phyloP scores from a whole-genome alignment of 345 rosid genomes.

The Hibiscus mutabilis region DNA sequence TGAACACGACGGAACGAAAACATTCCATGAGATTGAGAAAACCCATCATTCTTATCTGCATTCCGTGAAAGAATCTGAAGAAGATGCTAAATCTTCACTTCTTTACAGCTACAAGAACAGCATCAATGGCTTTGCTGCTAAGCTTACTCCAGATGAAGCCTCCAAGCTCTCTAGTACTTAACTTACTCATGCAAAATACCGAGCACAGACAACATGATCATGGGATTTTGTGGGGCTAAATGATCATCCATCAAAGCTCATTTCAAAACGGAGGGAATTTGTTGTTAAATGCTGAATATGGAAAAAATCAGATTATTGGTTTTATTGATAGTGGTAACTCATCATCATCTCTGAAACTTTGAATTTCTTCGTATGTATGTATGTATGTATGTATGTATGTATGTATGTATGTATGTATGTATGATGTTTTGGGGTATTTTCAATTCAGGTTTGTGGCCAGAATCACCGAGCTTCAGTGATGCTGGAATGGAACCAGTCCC shows the following conservation, averaged over 20 bases:
- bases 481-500: constrained; percentile 75
- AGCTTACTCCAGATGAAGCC: constrained; percentile 57
- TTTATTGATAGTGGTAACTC: constrained; percentile 66
- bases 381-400: no score
- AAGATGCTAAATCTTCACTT: constrained; percentile 59
- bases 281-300: constrained; percentile 44
- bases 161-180: constrained; percentile 47
- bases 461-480: constrained; percentile 68
- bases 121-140: constrained; percentile 82
- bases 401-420: no score
- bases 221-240: constrained; percentile 76
- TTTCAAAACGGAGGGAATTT: constrained; percentile 23
- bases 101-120: constrained; percentile 83
- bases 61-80: constrained; percentile 50
- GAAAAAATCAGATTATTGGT: constrained; percentile 63
- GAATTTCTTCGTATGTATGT: no score
- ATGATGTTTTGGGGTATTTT: background rate
- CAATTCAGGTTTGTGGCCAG: constrained; percentile 83
- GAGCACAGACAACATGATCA: constrained; percentile 70
- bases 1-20: constrained; percentile 44
- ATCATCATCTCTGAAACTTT: no score
- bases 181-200: constrained; percentile 19
- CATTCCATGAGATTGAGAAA: constrained; percentile 50
- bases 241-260: background rate
- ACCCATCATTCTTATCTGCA: constrained; percentile 54